Percentiles rank a stretch among this genome's conserved stretches.
Evolutionary conservation across 306 rosid species (phyloP).

Genomic region (Macrotyloma uniflorum): DNA sequence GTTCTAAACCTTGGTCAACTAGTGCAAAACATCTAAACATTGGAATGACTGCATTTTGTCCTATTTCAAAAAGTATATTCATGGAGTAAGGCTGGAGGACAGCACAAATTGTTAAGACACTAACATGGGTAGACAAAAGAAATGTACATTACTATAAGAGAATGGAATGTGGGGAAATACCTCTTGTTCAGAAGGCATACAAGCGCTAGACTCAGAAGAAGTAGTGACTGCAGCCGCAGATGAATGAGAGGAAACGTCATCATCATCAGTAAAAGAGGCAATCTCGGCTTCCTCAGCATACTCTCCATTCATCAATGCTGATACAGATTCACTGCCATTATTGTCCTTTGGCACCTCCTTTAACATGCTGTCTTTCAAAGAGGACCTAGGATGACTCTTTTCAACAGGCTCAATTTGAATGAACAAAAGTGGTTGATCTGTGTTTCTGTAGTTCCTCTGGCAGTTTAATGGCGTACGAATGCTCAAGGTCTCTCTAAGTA

Average conservation of each 20-base stretch:
- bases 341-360: slow-evolving; percentile 56
- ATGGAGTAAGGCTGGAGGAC: background rate
- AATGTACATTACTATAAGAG: slow-evolving; percentile 18
- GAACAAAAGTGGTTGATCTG: slow-evolving; percentile 70
- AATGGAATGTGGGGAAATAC: slow-evolving; percentile 42
- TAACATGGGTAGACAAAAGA: background rate
- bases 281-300: slow-evolving; percentile 77
- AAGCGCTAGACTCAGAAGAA: slow-evolving; percentile 45
- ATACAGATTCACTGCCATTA: slow-evolving; percentile 63
- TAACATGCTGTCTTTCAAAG: slow-evolving; percentile 53
- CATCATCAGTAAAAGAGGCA: slow-evolving; percentile 84
- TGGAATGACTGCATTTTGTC: slow-evolving; percentile 21
- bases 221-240: slow-evolving; percentile 56
- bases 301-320: slow-evolving; percentile 69
- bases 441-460: slow-evolving; percentile 81
- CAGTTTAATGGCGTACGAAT: slow-evolving; percentile 69
- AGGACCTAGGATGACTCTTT: slow-evolving; percentile 53
- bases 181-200: slow-evolving; percentile 54
- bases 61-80: slow-evolving; percentile 14
- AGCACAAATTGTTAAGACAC: slow-evolving; percentile 13
- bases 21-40: slow-evolving; percentile 14
- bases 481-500: slow-evolving; percentile 61
- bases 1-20: slow-evolving; percentile 24
- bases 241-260: slow-evolving; percentile 89
- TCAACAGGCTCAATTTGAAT: slow-evolving; percentile 70